Evolutionary conservation across 805 yeast genomes (phyloP).

Genomic region (Teunomyces lycoperdinae): DNA sequence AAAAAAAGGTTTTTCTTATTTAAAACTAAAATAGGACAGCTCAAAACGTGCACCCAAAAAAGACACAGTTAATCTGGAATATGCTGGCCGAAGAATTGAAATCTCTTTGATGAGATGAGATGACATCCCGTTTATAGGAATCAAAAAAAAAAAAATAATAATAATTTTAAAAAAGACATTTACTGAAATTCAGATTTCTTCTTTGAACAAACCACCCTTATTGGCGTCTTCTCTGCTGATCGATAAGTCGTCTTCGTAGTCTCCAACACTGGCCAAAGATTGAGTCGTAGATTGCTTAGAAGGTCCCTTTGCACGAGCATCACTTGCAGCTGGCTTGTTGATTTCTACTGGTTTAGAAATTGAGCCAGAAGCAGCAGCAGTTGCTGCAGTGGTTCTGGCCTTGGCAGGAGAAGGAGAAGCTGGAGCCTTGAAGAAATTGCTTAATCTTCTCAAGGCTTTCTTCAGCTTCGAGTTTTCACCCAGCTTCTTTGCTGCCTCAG

Average conservation of each 20-base stretch:
- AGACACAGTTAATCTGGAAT: not conserved
- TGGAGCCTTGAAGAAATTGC: constrained; percentile 14
- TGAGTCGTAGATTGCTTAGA: constrained; percentile 3
- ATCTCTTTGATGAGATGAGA: not conserved
- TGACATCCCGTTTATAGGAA: constrained; percentile 1
- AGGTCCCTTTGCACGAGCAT: not conserved
- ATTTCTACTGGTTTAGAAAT: constrained; percentile 2
- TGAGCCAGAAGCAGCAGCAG: not conserved
- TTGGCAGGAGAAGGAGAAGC: constrained; percentile 8
- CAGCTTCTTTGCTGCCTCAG: constrained; percentile 2
- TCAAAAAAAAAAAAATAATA: not conserved
- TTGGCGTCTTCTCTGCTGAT: constrained; percentile 21
- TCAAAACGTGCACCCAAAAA: not conserved
- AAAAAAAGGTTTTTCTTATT: not conserved
- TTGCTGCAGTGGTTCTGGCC: not conserved
- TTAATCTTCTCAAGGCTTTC: constrained; percentile 17
- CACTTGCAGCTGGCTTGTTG: not conserved
- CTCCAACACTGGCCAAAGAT: constrained; percentile 7
- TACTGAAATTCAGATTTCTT: constrained; percentile 28
- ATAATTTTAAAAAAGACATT: not conserved
- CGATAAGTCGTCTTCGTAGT: constrained; percentile 29
- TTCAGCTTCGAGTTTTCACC: constrained; percentile 8
- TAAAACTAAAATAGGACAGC: too few relatives aligned
- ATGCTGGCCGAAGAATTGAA: constrained; percentile 1
- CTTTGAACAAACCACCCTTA: constrained; percentile 40